phyloP scores from a whole-genome alignment of 192 early-diverging fungal genomes.

The Umbelopsis sp. region DNA sequence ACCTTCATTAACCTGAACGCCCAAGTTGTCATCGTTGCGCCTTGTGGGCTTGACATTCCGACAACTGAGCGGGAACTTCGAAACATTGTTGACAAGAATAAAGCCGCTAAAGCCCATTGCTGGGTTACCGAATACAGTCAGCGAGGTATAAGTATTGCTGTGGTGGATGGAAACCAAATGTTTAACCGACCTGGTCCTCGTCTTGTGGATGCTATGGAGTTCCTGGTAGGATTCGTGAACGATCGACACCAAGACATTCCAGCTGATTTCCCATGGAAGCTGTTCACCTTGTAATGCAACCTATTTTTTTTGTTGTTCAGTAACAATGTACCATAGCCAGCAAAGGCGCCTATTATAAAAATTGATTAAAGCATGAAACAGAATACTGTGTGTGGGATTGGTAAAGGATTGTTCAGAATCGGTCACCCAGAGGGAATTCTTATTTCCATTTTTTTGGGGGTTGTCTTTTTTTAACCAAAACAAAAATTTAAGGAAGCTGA shows the following conservation, averaged over 20 bases:
- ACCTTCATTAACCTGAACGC: constrained; percentile 28
- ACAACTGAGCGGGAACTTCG: constrained; percentile 28
- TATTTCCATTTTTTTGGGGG: too few relatives aligned
- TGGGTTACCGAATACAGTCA: constrained; percentile 38
- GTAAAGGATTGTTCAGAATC: too few relatives aligned
- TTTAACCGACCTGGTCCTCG: constrained; percentile 57
- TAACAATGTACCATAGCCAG: neutral
- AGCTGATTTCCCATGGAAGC: constrained; percentile 45
- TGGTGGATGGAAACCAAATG: constrained; percentile 60
- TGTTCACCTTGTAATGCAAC: neutral
- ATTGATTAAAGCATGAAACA: too few relatives aligned
- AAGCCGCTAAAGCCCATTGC: neutral
- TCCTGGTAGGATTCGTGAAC: constrained; percentile 46
- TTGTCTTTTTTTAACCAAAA: too few relatives aligned
- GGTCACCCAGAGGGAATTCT: too few relatives aligned
- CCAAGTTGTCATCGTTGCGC: constrained; percentile 49
- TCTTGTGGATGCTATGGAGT: constrained; percentile 44
- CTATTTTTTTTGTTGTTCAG: neutral
- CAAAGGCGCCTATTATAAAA: too few relatives aligned
- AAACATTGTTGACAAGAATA: neutral
- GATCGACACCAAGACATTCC: constrained; percentile 47
- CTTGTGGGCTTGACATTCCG: constrained; percentile 50
- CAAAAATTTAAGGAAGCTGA: too few relatives aligned
- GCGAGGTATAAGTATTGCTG: constrained; percentile 37
- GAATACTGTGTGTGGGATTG: too few relatives aligned